phyloP scores from a whole-genome alignment of 768 basidiomycete genomes.

The Naganishia onofrii region DNA sequence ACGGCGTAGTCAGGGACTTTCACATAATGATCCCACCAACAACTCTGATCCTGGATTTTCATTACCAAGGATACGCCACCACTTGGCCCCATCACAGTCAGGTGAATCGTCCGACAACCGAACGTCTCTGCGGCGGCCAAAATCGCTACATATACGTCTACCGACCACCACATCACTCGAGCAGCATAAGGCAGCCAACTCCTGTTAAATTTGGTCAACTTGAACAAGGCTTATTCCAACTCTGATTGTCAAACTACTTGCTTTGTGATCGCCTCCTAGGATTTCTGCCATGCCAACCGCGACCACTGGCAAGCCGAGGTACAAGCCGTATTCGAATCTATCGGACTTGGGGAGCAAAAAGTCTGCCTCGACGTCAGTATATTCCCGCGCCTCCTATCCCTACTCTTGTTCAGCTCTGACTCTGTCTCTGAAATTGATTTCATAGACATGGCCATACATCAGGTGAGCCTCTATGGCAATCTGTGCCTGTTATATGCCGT shows the following conservation, averaged over 20 bases:
- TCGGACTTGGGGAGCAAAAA: constrained; percentile 5
- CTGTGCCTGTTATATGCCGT: background rate
- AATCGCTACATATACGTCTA: too few relatives aligned
- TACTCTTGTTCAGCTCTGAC: background rate
- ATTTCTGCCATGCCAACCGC: background rate
- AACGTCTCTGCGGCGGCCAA: too few relatives aligned
- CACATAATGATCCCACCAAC: too few relatives aligned
- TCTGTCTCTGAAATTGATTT: background rate
- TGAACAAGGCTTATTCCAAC: too few relatives aligned
- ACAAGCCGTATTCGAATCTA: constrained; percentile 10
- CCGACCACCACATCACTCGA: too few relatives aligned
- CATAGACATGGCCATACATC: background rate
- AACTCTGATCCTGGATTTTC: too few relatives aligned
- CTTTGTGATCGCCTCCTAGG: background rate
- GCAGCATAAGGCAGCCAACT: too few relatives aligned
- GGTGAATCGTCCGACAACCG: too few relatives aligned
- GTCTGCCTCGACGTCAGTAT: background rate
- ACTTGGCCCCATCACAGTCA: too few relatives aligned
- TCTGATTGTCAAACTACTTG: background rate
- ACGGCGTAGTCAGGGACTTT: too few relatives aligned
- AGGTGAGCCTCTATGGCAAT: background rate
- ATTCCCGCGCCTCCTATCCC: background rate
- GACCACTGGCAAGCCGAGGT: background rate
- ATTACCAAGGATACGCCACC: too few relatives aligned
- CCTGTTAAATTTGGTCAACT: too few relatives aligned